phyloP scores from a whole-genome alignment of 805 yeast genomes.

The Barnettozyma pratensis region DNA sequence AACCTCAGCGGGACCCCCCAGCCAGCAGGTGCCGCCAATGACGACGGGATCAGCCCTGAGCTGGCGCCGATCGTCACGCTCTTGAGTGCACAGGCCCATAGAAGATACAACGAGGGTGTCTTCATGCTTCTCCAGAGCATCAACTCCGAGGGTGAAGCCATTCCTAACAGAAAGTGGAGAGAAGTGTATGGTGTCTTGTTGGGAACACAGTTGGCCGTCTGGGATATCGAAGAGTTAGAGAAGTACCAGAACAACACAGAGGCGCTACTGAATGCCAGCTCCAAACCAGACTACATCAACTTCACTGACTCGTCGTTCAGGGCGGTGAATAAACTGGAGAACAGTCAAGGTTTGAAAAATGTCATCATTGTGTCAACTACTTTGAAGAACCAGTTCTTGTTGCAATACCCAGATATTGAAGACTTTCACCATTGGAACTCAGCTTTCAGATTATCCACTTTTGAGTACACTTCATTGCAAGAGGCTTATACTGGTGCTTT shows the following conservation, averaged over 20 bases:
- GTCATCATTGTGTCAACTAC: constrained; percentile 90
- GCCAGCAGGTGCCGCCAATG: constrained; percentile 1
- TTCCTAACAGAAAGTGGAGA: constrained; percentile 74
- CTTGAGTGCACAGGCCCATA: constrained; percentile 65
- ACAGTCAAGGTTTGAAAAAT: constrained; percentile 56
- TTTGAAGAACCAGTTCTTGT: constrained; percentile 76
- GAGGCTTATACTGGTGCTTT: constrained; percentile 97
- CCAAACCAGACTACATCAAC: constrained; percentile 84
- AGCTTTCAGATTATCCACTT: constrained; percentile 74
- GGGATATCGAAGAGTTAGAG: constrained; percentile 75
- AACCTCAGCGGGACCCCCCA: background rate
- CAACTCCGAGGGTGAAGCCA: constrained; percentile 79
- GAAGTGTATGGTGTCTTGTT: constrained; percentile 90
- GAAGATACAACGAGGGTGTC: constrained; percentile 73
- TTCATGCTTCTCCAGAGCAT: constrained; percentile 70
- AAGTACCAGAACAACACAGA: constrained; percentile 39
- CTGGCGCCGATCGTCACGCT: constrained; percentile 66
- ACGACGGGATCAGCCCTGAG: constrained; percentile 31
- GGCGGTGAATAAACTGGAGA: constrained; percentile 61
- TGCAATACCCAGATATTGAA: constrained; percentile 67
- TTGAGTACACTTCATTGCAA: constrained; percentile 78
- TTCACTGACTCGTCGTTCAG: constrained; percentile 86
- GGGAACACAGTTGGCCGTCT: constrained; percentile 87
- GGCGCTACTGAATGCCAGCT: constrained; percentile 48
- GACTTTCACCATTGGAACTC: constrained; percentile 74